Evolutionary conservation across 148 eudicot species (phyloP).

Genomic region (Rhododendron griersonianum): DNA sequence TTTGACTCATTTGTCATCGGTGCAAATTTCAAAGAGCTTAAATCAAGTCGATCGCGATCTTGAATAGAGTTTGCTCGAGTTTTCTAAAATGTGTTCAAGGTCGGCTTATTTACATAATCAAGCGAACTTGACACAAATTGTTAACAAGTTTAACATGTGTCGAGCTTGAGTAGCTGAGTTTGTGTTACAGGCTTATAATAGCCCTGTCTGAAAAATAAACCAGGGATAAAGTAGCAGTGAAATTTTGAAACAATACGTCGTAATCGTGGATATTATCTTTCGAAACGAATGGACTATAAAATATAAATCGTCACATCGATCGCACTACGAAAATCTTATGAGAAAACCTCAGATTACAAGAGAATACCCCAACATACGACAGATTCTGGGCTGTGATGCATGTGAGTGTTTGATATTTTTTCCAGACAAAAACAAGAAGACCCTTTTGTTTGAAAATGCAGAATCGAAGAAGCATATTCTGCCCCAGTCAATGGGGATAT

Average conservation of each 20-base stretch:
- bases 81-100: not conserved
- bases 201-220: not conserved
- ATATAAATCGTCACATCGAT: not conserved
- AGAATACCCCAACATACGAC: not conserved
- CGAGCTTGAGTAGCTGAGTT: not conserved
- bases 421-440: not conserved
- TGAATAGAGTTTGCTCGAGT: not conserved
- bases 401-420: not conserved
- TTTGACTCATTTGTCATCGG: not conserved
- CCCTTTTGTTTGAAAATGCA: not conserved
- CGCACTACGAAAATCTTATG: not conserved
- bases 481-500: not conserved
- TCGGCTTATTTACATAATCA: not conserved
- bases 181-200: not conserved
- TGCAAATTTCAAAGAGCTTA: not conserved
- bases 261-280: not conserved
- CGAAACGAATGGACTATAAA: not conserved
- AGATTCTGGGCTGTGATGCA: constrained; percentile 12
- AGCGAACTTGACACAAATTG: not conserved
- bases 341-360: not conserved
- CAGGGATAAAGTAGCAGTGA: not conserved
- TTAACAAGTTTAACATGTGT: not conserved
- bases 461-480: not conserved
- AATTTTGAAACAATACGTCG: not conserved
- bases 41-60: not conserved